phyloP scores from a whole-genome alignment of 306 rosid genomes.

The Rosa lucieae region DNA sequence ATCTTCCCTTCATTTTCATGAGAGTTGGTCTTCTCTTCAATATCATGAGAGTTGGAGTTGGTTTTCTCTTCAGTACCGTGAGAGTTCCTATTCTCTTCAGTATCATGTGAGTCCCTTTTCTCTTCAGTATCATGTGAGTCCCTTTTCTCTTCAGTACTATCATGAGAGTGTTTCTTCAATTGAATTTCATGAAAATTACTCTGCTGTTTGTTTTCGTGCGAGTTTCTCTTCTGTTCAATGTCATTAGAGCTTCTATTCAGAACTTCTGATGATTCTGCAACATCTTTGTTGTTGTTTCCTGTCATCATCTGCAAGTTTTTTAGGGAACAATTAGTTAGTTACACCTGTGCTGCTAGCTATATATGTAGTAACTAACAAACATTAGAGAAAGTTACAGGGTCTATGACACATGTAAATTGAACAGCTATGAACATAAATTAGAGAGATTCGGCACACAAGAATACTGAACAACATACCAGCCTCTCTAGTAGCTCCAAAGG shows the following conservation, averaged over 20 bases:
- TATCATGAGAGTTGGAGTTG: not conserved
- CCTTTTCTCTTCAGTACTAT: not conserved
- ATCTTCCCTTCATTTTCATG: not conserved
- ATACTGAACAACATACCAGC: not conserved
- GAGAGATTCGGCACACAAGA: not conserved
- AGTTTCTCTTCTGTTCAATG: not conserved
- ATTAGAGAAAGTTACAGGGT: not conserved
- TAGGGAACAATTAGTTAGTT: not conserved
- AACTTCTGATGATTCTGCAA: not conserved
- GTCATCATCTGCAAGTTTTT: slow-evolving; percentile 13
- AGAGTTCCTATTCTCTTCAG: not conserved
- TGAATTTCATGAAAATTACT: not conserved
- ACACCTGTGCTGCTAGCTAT: not conserved
- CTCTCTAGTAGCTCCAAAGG: not conserved
- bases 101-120: not conserved
- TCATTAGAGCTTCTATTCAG: not conserved
- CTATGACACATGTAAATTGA: not conserved
- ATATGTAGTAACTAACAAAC: not conserved
- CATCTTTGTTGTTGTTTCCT: not conserved
- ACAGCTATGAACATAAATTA: not conserved
- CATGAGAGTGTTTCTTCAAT: not conserved
- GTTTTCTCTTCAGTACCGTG: not conserved
- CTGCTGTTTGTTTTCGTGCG: not conserved
- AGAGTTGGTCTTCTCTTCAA: not conserved
- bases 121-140: not conserved